Evolutionary conservation across 208 protist species (phyloP).

Genomic region (Trypanosoma vivax): DNA sequence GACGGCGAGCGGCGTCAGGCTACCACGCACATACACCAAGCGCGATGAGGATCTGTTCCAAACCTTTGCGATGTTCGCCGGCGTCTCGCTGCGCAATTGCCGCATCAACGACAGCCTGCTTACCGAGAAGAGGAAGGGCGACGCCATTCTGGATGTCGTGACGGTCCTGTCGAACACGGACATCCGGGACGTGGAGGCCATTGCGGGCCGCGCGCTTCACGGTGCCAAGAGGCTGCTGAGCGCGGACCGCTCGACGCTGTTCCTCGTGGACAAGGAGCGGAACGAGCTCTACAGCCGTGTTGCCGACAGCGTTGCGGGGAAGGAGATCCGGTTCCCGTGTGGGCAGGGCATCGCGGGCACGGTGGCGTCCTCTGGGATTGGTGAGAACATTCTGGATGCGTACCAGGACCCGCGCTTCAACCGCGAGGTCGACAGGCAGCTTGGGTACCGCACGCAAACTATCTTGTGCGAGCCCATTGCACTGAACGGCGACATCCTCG

Average conservation of each 20-base stretch:
- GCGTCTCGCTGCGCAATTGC: constrained; percentile 61
- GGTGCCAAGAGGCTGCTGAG: constrained; percentile 65
- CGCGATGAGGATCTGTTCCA: constrained; percentile 68
- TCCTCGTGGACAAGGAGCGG: constrained; percentile 76
- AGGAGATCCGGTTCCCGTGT: constrained; percentile 71
- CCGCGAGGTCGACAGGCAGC: constrained; percentile 63
- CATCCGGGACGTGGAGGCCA: constrained; percentile 64
- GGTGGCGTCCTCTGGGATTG: constrained; percentile 52
- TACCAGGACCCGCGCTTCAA: constrained; percentile 75
- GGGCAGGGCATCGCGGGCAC: constrained; percentile 70
- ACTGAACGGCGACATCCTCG: constrained; percentile 53
- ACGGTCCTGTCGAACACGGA: constrained; percentile 67
- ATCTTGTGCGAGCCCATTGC: constrained; percentile 80
- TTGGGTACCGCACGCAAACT: constrained; percentile 71
- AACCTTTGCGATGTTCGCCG: constrained; percentile 67
- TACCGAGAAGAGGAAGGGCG: constrained; percentile 61
- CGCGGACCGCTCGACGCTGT: constrained; percentile 66
- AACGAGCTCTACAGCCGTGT: constrained; percentile 75
- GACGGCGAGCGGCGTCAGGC: constrained; percentile 38
- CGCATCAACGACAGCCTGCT: constrained; percentile 58
- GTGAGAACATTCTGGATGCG: constrained; percentile 69
- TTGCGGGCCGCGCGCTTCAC: constrained; percentile 60
- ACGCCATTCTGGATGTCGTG: constrained; percentile 64
- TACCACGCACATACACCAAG: constrained; percentile 40
- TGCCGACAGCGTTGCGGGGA: constrained; percentile 51